Conservation (phyloP, 768 basidiomycete genomes). For the Clitopilus hobsonii region DNA sequence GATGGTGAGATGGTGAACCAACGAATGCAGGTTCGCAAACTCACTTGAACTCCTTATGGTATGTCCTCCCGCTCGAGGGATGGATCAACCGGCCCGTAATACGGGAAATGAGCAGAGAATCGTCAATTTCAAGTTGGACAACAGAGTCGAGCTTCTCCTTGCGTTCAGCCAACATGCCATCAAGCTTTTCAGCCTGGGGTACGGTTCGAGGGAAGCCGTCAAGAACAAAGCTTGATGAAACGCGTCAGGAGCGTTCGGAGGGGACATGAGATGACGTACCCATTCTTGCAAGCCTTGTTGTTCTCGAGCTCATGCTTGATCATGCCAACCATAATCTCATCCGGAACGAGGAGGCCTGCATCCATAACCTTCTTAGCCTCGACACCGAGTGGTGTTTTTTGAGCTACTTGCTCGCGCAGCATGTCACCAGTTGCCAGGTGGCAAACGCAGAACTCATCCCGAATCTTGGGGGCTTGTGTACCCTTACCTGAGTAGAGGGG, state of each 20-base stretch:
- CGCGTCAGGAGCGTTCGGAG: conserved; percentile 11
- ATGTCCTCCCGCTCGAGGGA: conserved; percentile 82
- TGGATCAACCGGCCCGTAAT: conserved; percentile 97
- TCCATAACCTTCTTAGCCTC: conserved; percentile 99
- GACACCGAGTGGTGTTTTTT: conserved; percentile 83
- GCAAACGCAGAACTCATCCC: conserved; percentile 91
- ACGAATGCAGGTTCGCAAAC: conserved; percentile 22
- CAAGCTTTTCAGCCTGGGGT: conserved; percentile 93
- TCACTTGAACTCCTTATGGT: conserved; percentile 94
- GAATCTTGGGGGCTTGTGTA: conserved; percentile 93
- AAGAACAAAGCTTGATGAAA: conserved; percentile 80
- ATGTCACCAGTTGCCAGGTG: conserved; percentile 99
- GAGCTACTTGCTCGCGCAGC: conserved; percentile 88
- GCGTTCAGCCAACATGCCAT: conserved; percentile 77
- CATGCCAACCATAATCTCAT: conserved; percentile 97
- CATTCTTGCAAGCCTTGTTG: conserved; percentile 91
- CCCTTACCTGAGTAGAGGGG: conserved; percentile 75
- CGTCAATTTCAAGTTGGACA: conserved; percentile 87
- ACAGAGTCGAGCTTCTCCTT: conserved; percentile 91
- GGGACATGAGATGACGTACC: conserved; percentile 50
- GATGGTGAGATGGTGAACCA: conserved; percentile 7
- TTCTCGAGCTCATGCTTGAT: conserved; percentile 93
- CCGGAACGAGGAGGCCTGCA: conserved; percentile 87
- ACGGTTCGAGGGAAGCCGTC: conserved; percentile 99
- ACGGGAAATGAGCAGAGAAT: conserved; percentile 93